phyloP scores from a whole-genome alignment of 2,329 filamentous ascomycete species.

The Fusarium pseudonygamai region DNA sequence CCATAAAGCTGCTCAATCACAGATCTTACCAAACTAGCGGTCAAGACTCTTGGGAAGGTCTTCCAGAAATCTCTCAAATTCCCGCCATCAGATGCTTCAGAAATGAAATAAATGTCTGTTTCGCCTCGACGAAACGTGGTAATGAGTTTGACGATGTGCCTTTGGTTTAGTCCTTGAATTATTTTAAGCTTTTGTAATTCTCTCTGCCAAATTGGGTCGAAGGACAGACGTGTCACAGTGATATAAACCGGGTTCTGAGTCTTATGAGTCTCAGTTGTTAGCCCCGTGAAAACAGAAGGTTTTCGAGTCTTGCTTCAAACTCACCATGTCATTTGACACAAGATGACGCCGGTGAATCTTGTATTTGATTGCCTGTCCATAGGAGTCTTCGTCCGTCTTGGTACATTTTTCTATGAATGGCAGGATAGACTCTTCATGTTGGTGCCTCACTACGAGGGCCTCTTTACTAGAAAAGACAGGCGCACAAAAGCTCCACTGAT shows the following conservation, averaged over 20 bases:
- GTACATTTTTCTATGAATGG: background rate
- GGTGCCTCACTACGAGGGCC: rapidly evolving
- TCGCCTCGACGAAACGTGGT: background rate
- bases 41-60: background rate
- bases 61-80: background rate
- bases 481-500: background rate
- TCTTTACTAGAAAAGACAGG: background rate
- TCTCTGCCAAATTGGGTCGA: rapidly evolving
- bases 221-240: background rate
- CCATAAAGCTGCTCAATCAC: background rate
- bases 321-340: background rate
- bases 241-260: background rate
- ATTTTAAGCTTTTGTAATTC: background rate
- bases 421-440: rapidly evolving
- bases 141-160: background rate
- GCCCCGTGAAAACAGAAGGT: rapidly evolving
- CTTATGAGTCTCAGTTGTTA: background rate
- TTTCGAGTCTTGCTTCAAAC: background rate
- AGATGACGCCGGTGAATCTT: background rate
- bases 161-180: background rate
- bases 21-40: background rate
- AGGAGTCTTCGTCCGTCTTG: rapidly evolving
- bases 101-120: background rate
- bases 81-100: background rate
- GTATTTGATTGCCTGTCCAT: background rate